A percentile compares a stretch with the other conserved stretches of the same genome.
phyloP scores from a whole-genome alignment of 345 rosid genomes.

The Passiflora organensis region DNA sequence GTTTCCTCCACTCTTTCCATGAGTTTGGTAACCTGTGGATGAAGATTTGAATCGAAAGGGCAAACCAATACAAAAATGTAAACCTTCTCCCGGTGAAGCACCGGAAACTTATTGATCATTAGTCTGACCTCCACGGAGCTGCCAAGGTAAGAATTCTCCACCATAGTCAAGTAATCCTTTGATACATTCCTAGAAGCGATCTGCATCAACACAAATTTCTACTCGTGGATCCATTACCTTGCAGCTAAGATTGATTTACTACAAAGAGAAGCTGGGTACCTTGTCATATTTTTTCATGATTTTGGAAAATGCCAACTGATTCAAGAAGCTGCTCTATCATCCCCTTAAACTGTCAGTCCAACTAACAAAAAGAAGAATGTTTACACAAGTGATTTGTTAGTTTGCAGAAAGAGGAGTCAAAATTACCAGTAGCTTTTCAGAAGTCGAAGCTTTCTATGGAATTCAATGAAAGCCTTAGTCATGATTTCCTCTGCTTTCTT shows the following conservation, averaged over 20 bases:
- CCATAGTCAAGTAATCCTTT: slow-evolving; percentile 51
- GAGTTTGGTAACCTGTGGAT: slow-evolving; percentile 48
- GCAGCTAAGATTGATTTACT: background rate
- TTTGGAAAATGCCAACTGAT: slow-evolving; percentile 67
- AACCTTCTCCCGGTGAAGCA: background rate
- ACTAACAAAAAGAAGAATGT: too few species aligned
- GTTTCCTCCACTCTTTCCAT: slow-evolving; percentile 59
- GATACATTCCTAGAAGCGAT: slow-evolving; percentile 56
- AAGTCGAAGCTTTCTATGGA: slow-evolving; percentile 53
- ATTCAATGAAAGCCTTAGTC: slow-evolving; percentile 42
- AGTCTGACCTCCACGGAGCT: slow-evolving; percentile 60
- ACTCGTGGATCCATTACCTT: background rate
- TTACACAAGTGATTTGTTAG: too few species aligned
- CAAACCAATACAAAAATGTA: background rate
- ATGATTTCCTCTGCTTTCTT: slow-evolving; percentile 45
- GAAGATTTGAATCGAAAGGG: background rate
- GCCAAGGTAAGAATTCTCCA: slow-evolving; percentile 65
- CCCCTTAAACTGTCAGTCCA: too few species aligned
- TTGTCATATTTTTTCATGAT: slow-evolving; percentile 89
- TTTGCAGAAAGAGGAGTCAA: background rate
- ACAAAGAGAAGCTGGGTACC: slow-evolving; percentile 28
- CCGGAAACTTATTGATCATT: background rate
- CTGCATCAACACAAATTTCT: slow-evolving; percentile 23
- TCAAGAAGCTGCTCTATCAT: slow-evolving; percentile 49
- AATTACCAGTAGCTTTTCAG: slow-evolving; percentile 55